phyloP scores from a whole-genome alignment of 2,329 filamentous ascomycete genomes.

The Madurella mycetomatis region DNA sequence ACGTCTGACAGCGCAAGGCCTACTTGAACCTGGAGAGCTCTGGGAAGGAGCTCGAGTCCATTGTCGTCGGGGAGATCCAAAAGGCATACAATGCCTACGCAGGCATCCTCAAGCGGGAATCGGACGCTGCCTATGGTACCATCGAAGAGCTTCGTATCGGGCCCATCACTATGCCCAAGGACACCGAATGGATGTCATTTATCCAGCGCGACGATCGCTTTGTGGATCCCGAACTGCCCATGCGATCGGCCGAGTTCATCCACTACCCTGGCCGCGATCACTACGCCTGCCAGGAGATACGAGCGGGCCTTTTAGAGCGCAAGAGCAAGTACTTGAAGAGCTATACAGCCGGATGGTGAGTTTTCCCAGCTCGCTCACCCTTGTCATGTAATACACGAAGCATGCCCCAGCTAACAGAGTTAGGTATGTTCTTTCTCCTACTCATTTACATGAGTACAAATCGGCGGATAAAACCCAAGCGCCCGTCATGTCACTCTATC shows the following conservation, averaged over 20 bases:
- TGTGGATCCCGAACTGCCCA: conserved; percentile 75
- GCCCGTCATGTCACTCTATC: conserved; percentile 92
- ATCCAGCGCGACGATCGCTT: conserved; percentile 78
- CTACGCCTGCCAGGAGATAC: conserved; percentile 74
- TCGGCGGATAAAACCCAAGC: conserved; percentile 90
- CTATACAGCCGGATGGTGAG: conserved; percentile 90
- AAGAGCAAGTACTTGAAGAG: conserved; percentile 99
- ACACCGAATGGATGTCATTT: conserved; percentile 84
- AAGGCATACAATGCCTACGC: conserved; percentile 96
- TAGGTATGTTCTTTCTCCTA: conserved; percentile 93
- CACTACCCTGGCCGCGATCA: conserved; percentile 89
- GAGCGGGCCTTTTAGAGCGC: conserved; percentile 86
- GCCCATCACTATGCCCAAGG: conserved; percentile 88
- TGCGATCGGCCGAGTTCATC: conserved; percentile 76
- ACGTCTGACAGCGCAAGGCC: conserved; percentile 52
- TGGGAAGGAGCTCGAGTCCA: conserved; percentile 89
- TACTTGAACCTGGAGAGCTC: conserved; percentile 93
- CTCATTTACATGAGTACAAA: conserved; percentile 97
- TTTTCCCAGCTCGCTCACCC: conserved; percentile 19
- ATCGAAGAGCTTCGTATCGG: conserved; percentile 79
- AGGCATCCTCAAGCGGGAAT: conserved; percentile 85
- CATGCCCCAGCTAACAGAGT: conserved; percentile 8
- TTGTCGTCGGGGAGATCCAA: conserved; percentile 95
- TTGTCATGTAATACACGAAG: too few species aligned
- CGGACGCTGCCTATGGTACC: conserved; percentile 71